Conservation (phyloP, 2,329 filamentous ascomycete genomes). For the Ceratocystis papillata region DNA sequence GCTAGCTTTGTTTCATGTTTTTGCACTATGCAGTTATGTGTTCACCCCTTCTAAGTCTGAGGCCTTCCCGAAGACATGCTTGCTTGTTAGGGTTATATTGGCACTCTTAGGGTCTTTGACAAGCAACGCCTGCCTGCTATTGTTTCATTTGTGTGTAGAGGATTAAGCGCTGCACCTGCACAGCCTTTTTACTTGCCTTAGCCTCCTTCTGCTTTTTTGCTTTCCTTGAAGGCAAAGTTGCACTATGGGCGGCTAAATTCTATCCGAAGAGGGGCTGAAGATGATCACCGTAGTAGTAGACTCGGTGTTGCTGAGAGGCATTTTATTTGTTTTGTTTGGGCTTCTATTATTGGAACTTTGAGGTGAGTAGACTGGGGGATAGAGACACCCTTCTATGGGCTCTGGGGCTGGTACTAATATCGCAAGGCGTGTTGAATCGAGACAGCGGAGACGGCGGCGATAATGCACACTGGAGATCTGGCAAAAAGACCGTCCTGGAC, state of each 20-base stretch:
- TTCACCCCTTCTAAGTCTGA: background rate
- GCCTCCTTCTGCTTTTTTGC: background rate
- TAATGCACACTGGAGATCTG: background rate
- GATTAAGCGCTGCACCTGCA: slow-evolving; percentile 7
- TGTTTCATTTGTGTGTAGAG: slow-evolving; percentile 3
- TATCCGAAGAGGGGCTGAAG: background rate
- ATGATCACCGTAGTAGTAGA: background rate
- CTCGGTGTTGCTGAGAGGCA: background rate
- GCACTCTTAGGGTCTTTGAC: background rate
- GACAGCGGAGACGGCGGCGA: too few relatives aligned
- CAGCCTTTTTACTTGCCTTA: background rate
- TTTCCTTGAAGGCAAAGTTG: background rate
- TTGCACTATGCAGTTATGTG: background rate
- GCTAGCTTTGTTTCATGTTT: slow-evolving; percentile 1
- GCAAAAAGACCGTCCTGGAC: background rate
- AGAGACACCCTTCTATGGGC: too few relatives aligned
- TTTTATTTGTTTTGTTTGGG: background rate
- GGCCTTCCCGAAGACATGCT: background rate
- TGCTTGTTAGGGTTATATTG: background rate
- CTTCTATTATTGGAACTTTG: slow-evolving; percentile 1
- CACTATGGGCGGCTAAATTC: background rate
- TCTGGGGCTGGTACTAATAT: too few relatives aligned
- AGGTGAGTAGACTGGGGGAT: background rate
- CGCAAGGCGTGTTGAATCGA: too few relatives aligned
- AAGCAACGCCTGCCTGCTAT: background rate